Evolutionary conservation across 441 rosid species (phyloP), one percentile per base, ranked within the genome.

Genomic region (Arabidopsis lyrata): DNA sequence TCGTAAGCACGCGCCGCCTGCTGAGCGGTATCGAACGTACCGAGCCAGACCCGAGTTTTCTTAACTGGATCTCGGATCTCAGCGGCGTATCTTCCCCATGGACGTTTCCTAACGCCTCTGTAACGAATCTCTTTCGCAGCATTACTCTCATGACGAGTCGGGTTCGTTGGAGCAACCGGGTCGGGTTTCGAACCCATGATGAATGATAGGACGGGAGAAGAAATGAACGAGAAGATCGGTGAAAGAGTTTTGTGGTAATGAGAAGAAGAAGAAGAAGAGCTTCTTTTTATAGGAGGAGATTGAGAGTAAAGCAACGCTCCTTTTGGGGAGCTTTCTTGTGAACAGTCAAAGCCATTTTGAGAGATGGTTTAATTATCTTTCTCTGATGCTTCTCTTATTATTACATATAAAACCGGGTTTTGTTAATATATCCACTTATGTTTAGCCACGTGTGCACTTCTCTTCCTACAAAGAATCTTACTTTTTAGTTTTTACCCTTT

Each of bases 1-100:
- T 85, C 91, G 63, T 87, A 87, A 0, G 91, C 91, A 80, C 84
- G 84, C 79, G 89, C 89, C 2, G 91, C 91, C 2, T 78, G 83
- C 50, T 81, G 82, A 6, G 91, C 84, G 0, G 91, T 83, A 44
- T 85, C 86, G 54, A 83, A 87, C 10, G 91, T 87, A 2, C 91
- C 89, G 49, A 87, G 88, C 91, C 91, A 87, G 79, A 85, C 88
- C 0, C 91, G 84, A 7, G 83, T 73, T 70, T 85, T 87, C 78
- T 81, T 87, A 4, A 76, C 80, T 0, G 89, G 89, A 74, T 87
- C 86, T 10, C 91, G 86, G 78, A 87, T 87, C 88, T 87, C 91
- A 2, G 91, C 89, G 0, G 91, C 86, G 72, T 80, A 87, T 4
- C 87, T 80, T 11, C 91, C 89, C 89, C 91, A 85, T 0, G 88